phyloP scores from a whole-genome alignment of 108 stramenopile genomes.

The Bacterosira constricta region DNA sequence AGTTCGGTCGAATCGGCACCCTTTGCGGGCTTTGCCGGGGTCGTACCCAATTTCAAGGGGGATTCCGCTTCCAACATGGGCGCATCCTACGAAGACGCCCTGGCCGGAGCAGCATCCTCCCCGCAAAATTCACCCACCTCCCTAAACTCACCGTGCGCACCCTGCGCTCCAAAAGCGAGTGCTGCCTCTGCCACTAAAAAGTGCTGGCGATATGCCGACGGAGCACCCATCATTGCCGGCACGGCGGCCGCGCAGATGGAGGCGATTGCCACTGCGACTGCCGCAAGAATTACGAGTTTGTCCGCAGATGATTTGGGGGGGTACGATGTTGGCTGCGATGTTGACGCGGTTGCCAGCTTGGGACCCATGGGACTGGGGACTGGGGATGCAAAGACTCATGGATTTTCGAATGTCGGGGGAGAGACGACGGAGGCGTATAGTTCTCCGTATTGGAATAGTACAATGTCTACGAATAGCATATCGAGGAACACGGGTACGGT shows the following conservation, averaged over 20 bases:
- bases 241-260: conserved; percentile 42
- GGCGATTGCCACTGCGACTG: conserved; percentile 37
- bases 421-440: background rate
- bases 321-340: background rate
- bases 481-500: background rate
- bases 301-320: background rate
- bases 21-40: too few species aligned
- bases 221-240: conserved; percentile 52
- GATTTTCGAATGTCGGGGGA: background rate
- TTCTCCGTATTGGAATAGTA: background rate
- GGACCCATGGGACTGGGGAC: background rate
- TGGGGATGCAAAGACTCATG: background rate
- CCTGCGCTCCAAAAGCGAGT: background rate
- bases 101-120: too few species aligned
- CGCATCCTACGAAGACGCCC: too few species aligned
- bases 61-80: too few species aligned
- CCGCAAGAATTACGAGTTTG: conserved; percentile 25
- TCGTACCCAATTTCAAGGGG: too few species aligned
- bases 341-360: conserved; percentile 10
- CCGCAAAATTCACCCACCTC: too few species aligned
- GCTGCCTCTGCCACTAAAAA: background rate
- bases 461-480: background rate
- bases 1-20: too few species aligned
- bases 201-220: conserved; percentile 19
- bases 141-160: too few species aligned